Percentiles rank a stretch among this genome's conserved stretches.
phyloP scores from a whole-genome alignment of 1,284 basidiomycete species.

The Bjerkandera adusta region DNA sequence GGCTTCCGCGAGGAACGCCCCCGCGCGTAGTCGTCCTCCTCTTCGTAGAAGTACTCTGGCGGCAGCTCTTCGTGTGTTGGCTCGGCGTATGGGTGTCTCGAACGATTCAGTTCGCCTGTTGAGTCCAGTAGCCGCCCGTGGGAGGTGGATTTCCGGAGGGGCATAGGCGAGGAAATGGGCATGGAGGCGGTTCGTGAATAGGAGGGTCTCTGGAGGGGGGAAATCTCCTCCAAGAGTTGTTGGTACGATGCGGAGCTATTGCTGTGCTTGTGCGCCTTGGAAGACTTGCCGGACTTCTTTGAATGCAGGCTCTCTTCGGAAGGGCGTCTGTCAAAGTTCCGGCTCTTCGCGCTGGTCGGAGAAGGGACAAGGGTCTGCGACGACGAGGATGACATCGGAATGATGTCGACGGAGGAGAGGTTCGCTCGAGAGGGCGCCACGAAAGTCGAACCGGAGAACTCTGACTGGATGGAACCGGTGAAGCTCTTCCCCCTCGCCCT shows the following conservation, averaged over 20 bases:
- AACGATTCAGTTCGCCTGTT: not conserved
- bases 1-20: conserved; percentile 43
- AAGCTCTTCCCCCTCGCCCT: conserved; percentile 10
- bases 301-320: conserved; percentile 44
- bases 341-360: conserved; percentile 11
- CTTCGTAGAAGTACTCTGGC: not conserved
- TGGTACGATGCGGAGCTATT: conserved; percentile 17
- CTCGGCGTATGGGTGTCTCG: conserved; percentile 12
- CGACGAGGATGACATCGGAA: conserved; percentile 2
- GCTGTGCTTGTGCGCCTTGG: conserved; percentile 26
- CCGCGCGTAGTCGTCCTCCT: conserved; percentile 33
- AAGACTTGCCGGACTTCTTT: conserved; percentile 38
- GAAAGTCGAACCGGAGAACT: conserved; percentile 7
- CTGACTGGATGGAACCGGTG: conserved; percentile 5
- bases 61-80: not conserved
- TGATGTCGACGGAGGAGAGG: conserved; percentile 1
- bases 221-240: not conserved
- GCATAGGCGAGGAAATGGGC: conserved; percentile 31
- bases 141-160: conserved; percentile 34
- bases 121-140: conserved; percentile 30
- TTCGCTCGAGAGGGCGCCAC: conserved; percentile 2
- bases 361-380: conserved; percentile 13
- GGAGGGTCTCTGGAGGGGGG: too few species aligned
- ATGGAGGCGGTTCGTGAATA: conserved; percentile 40
- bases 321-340: conserved; percentile 21